Percentiles rank a stretch among this genome's conserved stretches.
Conservation (phyloP, 1,284 basidiomycete genomes). For the Phlebopus sp. region DNA sequence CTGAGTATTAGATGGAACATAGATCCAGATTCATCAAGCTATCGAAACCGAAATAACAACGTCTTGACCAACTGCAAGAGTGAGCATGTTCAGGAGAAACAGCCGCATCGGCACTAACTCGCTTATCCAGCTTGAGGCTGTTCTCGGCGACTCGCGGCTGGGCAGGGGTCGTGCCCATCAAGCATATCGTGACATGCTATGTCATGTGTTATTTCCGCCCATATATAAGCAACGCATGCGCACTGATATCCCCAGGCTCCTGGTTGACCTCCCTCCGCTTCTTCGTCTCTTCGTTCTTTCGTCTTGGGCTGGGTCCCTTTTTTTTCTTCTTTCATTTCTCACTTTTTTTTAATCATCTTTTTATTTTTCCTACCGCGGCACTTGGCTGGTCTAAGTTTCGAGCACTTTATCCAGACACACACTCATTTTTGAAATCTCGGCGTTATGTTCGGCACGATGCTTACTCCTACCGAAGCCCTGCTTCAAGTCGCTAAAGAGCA, state of each 20-base stretch:
- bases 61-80: too few species aligned
- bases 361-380: background rate
- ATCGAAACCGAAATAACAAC: too few species aligned
- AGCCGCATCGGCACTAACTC: too few species aligned
- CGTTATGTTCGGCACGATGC: conserved; percentile 13
- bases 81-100: too few species aligned
- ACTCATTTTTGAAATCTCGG: conserved; percentile 5
- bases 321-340: background rate
- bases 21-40: too few species aligned
- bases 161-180: background rate
- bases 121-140: background rate
- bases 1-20: too few species aligned
- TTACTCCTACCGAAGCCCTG: conserved; percentile 27
- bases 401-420: background rate
- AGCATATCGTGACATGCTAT: background rate
- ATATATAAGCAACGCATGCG: conserved; percentile 9
- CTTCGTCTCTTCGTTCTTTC: conserved; percentile 10
- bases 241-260: conserved; percentile 12
- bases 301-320: conserved; percentile 19
- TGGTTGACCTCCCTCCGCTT: conserved; percentile 18
- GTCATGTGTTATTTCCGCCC: background rate
- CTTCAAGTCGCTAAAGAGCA: conserved; percentile 27
- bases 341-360: background rate
- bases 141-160: background rate
- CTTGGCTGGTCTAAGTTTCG: conserved; percentile 5